These are phyloP conservation scores for Bruguiera gymnorhiza DNA, from an alignment of 345 rosid genomes.

Conservation along the genomic window DNA sequence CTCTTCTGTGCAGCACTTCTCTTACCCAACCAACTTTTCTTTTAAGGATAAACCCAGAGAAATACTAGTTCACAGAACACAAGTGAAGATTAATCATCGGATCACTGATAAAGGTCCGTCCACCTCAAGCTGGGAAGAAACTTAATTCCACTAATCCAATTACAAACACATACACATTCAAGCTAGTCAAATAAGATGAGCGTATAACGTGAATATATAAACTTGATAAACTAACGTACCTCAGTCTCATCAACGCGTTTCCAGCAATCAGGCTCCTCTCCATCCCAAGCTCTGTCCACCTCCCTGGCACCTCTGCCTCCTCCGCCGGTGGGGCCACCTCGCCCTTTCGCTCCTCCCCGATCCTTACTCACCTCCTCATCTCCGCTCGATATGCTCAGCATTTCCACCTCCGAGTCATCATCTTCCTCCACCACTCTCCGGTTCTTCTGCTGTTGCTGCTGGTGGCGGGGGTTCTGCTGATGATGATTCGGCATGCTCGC, in stretches of 20 bases:
- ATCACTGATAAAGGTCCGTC: no score
- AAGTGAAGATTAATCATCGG: no score
- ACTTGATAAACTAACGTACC: constrained; percentile 31
- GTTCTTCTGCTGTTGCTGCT: constrained; percentile 6
- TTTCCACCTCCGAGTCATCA: constrained; percentile 93
- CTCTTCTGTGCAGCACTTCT: no score
- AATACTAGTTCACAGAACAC: no score
- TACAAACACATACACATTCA: no score
- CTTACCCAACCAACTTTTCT: no score
- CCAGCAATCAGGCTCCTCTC: constrained; percentile 93
- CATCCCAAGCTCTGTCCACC: constrained; percentile 75
- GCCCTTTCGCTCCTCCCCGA: constrained; percentile 32
- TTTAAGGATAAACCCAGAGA: no score
- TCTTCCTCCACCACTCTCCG: constrained; percentile 57
- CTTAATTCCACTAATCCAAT: no score
- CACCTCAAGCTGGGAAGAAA: no score
- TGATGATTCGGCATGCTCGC: constrained; percentile 1
- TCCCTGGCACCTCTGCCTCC: constrained; percentile 44
- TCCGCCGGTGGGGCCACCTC: constrained; percentile 16
- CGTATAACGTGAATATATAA: not conserved
- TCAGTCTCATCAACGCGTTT: constrained; percentile 88
- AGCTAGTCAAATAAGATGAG: no score
- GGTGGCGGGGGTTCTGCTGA: not conserved
- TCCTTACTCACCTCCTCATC: constrained; percentile 71
- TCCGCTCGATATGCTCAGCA: constrained; percentile 97